Conservation (phyloP, 192 early-diverging fungal genomes). For the Ramicandelaber brevisporus region DNA sequence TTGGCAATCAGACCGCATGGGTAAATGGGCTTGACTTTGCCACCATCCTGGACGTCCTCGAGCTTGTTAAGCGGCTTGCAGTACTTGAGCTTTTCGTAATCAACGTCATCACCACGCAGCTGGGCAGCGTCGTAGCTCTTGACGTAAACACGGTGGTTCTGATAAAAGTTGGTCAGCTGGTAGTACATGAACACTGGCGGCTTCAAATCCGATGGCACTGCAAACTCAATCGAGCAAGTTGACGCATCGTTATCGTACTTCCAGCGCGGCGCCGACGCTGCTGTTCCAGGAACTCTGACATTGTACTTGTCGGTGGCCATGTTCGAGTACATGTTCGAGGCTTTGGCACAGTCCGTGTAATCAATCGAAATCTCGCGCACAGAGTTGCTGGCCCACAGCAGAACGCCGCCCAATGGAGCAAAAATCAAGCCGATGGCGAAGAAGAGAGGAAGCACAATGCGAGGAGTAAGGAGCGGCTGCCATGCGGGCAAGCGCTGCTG, state of each 20-base stretch:
- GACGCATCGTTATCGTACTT: slow-evolving; percentile 15
- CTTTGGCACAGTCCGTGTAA: slow-evolving; percentile 63
- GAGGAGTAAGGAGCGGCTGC: slow-evolving; percentile 97
- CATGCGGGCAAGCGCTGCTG: slow-evolving; percentile 97
- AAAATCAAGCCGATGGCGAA: slow-evolving; percentile 86
- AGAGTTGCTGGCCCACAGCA: slow-evolving; percentile 65
- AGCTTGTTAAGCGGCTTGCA: slow-evolving; percentile 28
- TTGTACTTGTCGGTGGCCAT: slow-evolving; percentile 6
- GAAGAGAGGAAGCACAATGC: slow-evolving; percentile 88
- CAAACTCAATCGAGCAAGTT: slow-evolving; percentile 49
- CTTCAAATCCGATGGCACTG: slow-evolving; percentile 33
- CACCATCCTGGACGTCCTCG: slow-evolving; percentile 7
- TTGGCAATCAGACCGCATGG: slow-evolving; percentile 98
- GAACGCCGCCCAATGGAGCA: slow-evolving; percentile 78
- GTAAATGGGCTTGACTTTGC: slow-evolving; percentile 31
- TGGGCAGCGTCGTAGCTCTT: slow-evolving; percentile 69
- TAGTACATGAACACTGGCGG: slow-evolving; percentile 84
- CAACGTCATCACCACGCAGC: slow-evolving; percentile 33
- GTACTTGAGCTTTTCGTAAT: slow-evolving; percentile 12
- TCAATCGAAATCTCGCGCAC: slow-evolving; percentile 77
- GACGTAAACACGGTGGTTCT: slow-evolving; percentile 94
- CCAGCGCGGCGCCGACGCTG: slow-evolving; percentile 12
- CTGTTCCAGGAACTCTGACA: slow-evolving; percentile 12
- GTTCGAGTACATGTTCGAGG: slow-evolving; percentile 1
- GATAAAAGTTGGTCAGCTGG: slow-evolving; percentile 91